Conservation (phyloP, 345 rosid genomes). For the Eucalyptus cloeziana region DNA sequence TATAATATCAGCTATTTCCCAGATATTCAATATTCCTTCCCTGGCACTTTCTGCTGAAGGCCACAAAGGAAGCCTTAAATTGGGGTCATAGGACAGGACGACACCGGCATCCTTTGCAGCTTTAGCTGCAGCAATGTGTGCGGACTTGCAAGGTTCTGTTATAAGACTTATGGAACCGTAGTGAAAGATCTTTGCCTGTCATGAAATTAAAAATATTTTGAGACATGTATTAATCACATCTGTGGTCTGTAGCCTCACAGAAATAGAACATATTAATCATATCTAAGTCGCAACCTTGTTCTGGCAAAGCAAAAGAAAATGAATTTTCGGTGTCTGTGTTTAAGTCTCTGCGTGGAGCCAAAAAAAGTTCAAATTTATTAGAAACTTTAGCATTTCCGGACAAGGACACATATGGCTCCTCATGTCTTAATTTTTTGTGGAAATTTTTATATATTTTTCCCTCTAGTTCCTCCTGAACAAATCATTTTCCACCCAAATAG, state of each 20-base stretch:
- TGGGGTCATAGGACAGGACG: conserved; percentile 80
- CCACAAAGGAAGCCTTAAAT: conserved; percentile 95
- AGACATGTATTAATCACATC: neutral
- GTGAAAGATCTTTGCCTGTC: conserved; percentile 86
- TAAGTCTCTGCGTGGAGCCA: neutral
- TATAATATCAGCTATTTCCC: conserved; percentile 80
- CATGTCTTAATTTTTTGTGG: neutral
- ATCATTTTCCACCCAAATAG: neutral
- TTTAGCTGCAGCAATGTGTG: conserved; percentile 86
- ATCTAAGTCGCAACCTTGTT: neutral
- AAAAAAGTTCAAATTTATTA: neutral
- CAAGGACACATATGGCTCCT: neutral
- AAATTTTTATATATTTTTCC: neutral
- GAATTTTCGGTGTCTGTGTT: neutral
- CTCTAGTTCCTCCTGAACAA: neutral
- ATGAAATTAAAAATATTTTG: neutral
- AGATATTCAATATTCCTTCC: conserved; percentile 76
- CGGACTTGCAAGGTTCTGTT: conserved; percentile 92
- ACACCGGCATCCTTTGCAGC: conserved; percentile 94
- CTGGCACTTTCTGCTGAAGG: conserved; percentile 76
- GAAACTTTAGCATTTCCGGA: neutral
- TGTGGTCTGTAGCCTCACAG: neutral
- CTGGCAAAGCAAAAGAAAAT: neutral
- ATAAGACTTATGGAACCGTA: conserved; percentile 97
- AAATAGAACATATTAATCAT: neutral